Evolutionary conservation across 2,329 filamentous ascomycete genomes (phyloP).

Genomic region (Epichloe baconii): DNA sequence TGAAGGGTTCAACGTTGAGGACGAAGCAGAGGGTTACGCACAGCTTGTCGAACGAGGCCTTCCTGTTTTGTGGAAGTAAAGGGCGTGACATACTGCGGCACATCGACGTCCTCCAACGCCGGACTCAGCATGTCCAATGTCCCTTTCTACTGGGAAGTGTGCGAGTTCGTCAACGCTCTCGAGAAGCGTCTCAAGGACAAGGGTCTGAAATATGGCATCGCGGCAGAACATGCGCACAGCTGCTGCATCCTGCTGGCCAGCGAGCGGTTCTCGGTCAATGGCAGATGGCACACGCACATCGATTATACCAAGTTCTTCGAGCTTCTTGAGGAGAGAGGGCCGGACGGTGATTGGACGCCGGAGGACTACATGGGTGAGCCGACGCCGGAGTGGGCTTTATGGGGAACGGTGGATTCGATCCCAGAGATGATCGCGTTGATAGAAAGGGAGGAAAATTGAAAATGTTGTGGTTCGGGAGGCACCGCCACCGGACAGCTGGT

Average conservation of each 20-base stretch:
- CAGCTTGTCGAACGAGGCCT: conserved; percentile 74
- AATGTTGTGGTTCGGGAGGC: conserved; percentile 19
- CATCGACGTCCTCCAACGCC: conserved; percentile 67
- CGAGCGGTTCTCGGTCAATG: conserved; percentile 61
- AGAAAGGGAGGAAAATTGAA: conserved; percentile 59
- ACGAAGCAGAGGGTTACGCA: conserved; percentile 83
- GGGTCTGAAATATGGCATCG: conserved; percentile 76
- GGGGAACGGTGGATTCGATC: conserved; percentile 91
- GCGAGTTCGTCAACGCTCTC: conserved; percentile 66
- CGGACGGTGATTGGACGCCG: conserved; percentile 60
- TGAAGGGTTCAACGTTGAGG: conserved; percentile 96
- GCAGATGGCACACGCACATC: conserved; percentile 82
- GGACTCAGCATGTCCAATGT: conserved; percentile 96
- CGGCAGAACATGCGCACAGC: conserved; percentile 87
- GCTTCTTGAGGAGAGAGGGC: conserved; percentile 55
- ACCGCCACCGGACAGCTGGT: conserved; percentile 11
- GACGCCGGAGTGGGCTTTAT: conserved; percentile 88
- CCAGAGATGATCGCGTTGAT: conserved; percentile 74
- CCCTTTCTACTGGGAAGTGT: conserved; percentile 86
- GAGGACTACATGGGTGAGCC: conserved; percentile 81
- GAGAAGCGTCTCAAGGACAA: conserved; percentile 54
- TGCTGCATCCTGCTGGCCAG: conserved; percentile 85
- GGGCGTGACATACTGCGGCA: conserved; percentile 94
- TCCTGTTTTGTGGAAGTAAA: conserved; percentile 90
- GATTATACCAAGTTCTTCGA: conserved; percentile 84